Conservation (phyloP, 768 basidiomycete species). For the Termitomyces sp. region DNA sequence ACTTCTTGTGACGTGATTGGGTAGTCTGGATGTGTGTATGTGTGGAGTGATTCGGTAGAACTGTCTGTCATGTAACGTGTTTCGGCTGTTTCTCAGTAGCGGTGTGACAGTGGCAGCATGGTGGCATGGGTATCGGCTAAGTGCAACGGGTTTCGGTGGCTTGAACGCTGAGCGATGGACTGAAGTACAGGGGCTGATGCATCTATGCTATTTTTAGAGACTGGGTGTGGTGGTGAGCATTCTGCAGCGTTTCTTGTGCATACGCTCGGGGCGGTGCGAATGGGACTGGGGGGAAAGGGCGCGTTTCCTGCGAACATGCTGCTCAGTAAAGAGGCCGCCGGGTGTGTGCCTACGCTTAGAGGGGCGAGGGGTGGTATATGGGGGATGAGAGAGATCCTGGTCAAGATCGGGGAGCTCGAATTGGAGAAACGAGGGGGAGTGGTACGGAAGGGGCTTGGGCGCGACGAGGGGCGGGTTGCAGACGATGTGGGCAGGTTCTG, state of each 20-base stretch:
- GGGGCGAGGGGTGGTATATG: conserved; percentile 36
- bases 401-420: conserved; percentile 63
- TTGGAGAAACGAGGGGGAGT: conserved; percentile 63
- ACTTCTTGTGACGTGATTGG: conserved; percentile 15
- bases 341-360: conserved; percentile 47
- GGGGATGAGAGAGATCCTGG: conserved; percentile 66
- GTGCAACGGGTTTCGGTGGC: not conserved
- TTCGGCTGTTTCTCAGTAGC: not conserved
- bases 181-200: not conserved
- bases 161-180: not conserved
- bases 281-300: not conserved
- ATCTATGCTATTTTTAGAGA: conserved; percentile 1
- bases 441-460: conserved; percentile 64
- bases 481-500: conserved; percentile 40
- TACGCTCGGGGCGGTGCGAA: conserved; percentile 4
- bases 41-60: not conserved
- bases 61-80: not conserved
- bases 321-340: conserved; percentile 12
- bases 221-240: conserved; percentile 13
- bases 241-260: conserved; percentile 11
- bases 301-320: conserved; percentile 14
- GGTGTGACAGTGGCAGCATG: not conserved
- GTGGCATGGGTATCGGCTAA: not conserved
- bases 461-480: conserved; percentile 63
- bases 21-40: not conserved